Evolutionary conservation across 2,329 filamentous ascomycete genomes (phyloP).

Genomic region (Fusarium caatingaense): DNA sequence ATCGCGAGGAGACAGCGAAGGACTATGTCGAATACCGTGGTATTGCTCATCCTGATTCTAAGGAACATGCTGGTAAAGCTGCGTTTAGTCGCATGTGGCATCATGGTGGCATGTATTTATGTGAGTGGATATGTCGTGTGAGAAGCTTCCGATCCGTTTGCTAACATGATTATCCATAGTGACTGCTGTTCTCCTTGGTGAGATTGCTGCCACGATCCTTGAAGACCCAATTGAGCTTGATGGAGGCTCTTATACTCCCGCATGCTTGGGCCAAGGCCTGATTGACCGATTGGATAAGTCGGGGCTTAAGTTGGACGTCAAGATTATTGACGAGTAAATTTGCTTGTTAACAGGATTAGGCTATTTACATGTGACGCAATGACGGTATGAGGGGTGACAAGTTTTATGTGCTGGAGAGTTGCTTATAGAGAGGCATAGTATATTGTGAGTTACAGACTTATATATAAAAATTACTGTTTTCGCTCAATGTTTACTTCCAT

Average conservation of each 20-base stretch:
- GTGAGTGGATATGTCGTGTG: slow-evolving; percentile 56
- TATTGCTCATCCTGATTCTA: slow-evolving; percentile 70
- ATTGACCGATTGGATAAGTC: slow-evolving; percentile 70
- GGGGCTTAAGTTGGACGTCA: slow-evolving; percentile 72
- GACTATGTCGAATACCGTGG: slow-evolving; percentile 73
- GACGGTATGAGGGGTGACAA: background rate
- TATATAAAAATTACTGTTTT: background rate
- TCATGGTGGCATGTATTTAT: slow-evolving; percentile 72
- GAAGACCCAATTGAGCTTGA: slow-evolving; percentile 69
- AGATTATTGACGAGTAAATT: slow-evolving; percentile 49
- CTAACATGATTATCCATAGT: slow-evolving; percentile 57
- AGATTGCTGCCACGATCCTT: slow-evolving; percentile 74
- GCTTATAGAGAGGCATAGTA: background rate
- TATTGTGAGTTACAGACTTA: background rate
- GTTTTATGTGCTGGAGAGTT: background rate
- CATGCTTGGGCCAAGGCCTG: slow-evolving; percentile 74
- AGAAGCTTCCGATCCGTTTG: background rate
- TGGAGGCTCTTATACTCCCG: slow-evolving; percentile 78
- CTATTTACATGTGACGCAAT: slow-evolving; percentile 13
- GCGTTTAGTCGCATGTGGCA: slow-evolving; percentile 67
- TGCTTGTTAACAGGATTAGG: background rate
- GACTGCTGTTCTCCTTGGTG: slow-evolving; percentile 71
- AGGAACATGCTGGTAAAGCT: slow-evolving; percentile 56
- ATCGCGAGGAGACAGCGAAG: slow-evolving; percentile 63
- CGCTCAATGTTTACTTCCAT: background rate